Base-by-base conservation (phyloP, 2,329 filamentous ascomycete species). In the Teratosphaeria viscida region DNA sequence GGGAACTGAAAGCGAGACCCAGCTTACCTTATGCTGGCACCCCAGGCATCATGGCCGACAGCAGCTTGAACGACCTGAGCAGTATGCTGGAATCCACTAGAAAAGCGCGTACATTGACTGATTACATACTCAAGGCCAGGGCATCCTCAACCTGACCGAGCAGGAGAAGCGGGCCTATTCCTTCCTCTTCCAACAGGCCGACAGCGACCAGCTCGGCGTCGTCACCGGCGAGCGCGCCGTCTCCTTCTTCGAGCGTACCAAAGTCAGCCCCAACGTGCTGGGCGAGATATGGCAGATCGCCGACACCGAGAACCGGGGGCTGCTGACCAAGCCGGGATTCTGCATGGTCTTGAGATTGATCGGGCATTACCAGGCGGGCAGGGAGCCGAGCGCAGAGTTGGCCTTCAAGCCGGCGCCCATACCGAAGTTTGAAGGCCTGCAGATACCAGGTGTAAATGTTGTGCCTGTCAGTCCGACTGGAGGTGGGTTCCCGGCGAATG, bases 281-380 rank as follows among this genome's bases (percentile, higher is more conserved):
- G 94, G 92, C 75, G 87, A 95, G 89, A 97, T 99, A 81, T 99
- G 94, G 94, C 92, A 97, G 77, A 94, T 99, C 73, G 92, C 94
- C 67, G 94, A 99, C 78, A 91, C 85, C 66, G 92, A 97, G 78
- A 99, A 99, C 78, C 85, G 92, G 65, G 94, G 94, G 57, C 88
- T 97, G 66, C 80, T 99, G 66, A 96, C 92, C 37, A 91, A 91
- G 23, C 85, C 91, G 52, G 94, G 92, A 72, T 99, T 99, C 77
- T 90, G 92, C 62, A 84, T 96, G 72, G 94, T 95, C 60, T 77
- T 99, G 72, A 85, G 94, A 70, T 85, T 99, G 72, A 97, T 99
- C 72, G 94, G 91, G 61, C 94, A 97, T 77, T 92, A 91, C 65
- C 94, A 99, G 77, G 89, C 64, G 89, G 90, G 69, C 6, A 85